Percentiles rank a stretch among this genome's conserved stretches.
phyloP scores from a whole-genome alignment of 1,284 basidiomycete species.

The Leccinum variabile region DNA sequence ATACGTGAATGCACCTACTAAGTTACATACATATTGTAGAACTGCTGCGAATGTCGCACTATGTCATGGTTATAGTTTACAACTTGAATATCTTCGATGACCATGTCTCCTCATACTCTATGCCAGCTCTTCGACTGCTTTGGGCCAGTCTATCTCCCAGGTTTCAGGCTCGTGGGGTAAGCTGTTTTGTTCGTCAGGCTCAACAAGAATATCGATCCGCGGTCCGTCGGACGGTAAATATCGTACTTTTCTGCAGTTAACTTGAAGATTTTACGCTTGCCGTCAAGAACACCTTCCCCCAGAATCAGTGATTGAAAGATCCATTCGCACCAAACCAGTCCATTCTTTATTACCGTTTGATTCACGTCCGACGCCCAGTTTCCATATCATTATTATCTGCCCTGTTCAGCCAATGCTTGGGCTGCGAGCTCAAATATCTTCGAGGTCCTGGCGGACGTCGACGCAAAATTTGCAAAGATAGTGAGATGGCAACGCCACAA shows the following conservation, averaged over 20 bases:
- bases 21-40: neutral
- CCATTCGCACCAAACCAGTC: too few relatives aligned
- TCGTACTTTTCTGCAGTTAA: neutral
- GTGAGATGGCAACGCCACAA: too few relatives aligned
- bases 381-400: too few relatives aligned
- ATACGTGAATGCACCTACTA: too few relatives aligned
- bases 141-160: neutral
- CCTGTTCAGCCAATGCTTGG: too few relatives aligned
- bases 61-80: too few relatives aligned
- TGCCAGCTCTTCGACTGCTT: neutral
- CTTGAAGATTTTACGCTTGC: neutral
- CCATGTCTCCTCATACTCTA: too few relatives aligned
- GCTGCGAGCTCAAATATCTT: slow-evolving; percentile 67
- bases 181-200: neutral
- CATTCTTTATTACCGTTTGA: too few relatives aligned
- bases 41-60: too few relatives aligned
- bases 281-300: neutral
- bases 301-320: neutral
- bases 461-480: slow-evolving; percentile 70
- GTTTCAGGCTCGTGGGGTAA: neutral
- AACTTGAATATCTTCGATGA: too few relatives aligned
- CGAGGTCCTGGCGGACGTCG: slow-evolving; percentile 66
- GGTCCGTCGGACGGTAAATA: neutral
- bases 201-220: neutral
- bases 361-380: too few relatives aligned